Percentiles rank a stretch among this genome's conserved stretches.
These are phyloP conservation scores for Karstenula rhodostoma DNA, from an alignment of 2,329 filamentous ascomycete species.

Conservation along the genomic window DNA sequence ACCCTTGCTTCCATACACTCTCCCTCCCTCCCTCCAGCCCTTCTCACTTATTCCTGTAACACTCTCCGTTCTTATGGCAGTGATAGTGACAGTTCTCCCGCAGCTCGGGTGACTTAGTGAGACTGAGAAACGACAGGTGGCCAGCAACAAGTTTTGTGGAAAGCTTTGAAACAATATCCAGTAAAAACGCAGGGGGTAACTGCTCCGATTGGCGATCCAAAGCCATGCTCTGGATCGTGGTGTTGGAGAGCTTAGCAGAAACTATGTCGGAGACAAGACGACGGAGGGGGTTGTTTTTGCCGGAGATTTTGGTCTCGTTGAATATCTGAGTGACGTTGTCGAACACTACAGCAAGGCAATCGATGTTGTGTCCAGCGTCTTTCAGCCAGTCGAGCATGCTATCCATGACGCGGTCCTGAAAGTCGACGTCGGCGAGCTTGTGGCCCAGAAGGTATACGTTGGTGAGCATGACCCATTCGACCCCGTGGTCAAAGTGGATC, in stretches of 20 bases:
- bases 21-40: neutral
- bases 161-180: slow-evolving; percentile 5
- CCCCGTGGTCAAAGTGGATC: too few relatives aligned
- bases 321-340: slow-evolving; percentile 10
- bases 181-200: neutral
- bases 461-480: slow-evolving; percentile 10
- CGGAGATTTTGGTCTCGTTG: neutral
- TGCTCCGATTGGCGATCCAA: neutral
- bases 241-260: neutral
- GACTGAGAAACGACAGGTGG: too few relatives aligned
- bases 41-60: slow-evolving; percentile 5
- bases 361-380: neutral
- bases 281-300: neutral
- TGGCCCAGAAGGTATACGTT: slow-evolving; percentile 18
- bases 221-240: neutral
- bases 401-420: slow-evolving; percentile 21
- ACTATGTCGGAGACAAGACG: slow-evolving; percentile 7
- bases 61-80: slow-evolving; percentile 10
- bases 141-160: too few relatives aligned
- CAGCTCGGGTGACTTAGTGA: neutral
- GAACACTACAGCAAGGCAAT: neutral
- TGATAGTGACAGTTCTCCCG: slow-evolving; percentile 15
- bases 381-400: slow-evolving; percentile 13
- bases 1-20: too few relatives aligned
- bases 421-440: slow-evolving; percentile 19